phyloP scores from a whole-genome alignment of 169 alveolate genomes.

The Cryptosporidium canis region DNA sequence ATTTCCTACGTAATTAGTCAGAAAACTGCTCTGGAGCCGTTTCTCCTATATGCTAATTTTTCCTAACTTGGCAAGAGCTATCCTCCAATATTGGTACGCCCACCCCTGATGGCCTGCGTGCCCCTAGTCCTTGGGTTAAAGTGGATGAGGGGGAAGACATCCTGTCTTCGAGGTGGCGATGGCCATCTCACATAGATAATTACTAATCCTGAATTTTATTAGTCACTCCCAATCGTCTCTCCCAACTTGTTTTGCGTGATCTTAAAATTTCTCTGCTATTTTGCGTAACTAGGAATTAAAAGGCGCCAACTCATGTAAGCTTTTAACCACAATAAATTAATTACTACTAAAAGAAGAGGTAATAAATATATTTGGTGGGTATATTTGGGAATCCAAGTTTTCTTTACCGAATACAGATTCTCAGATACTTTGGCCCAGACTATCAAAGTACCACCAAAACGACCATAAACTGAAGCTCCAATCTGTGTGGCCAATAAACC shows the following conservation, averaged over 20 bases:
- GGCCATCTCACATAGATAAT: neutral
- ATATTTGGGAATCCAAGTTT: neutral
- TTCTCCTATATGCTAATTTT: neutral
- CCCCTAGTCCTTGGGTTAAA: too few species aligned
- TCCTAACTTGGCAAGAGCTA: too few species aligned
- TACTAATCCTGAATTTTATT: neutral
- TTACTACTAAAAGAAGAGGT: neutral
- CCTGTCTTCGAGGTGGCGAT: too few species aligned
- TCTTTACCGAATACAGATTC: neutral
- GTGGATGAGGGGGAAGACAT: too few species aligned
- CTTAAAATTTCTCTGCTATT: neutral
- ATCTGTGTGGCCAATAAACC: neutral
- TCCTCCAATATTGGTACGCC: too few species aligned
- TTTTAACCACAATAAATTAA: neutral
- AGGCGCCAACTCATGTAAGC: neutral
- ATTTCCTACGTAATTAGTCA: conserved; percentile 17
- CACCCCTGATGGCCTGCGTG: too few species aligned
- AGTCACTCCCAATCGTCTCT: neutral
- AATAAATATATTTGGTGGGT: neutral
- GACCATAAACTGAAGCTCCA: neutral
- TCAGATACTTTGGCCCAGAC: neutral
- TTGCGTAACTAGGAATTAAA: neutral
- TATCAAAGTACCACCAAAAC: too few species aligned
- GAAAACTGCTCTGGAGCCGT: neutral
- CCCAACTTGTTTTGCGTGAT: neutral